Conservation (phyloP, 176 grass and related monocot species). For the Themeda triandra region DNA sequence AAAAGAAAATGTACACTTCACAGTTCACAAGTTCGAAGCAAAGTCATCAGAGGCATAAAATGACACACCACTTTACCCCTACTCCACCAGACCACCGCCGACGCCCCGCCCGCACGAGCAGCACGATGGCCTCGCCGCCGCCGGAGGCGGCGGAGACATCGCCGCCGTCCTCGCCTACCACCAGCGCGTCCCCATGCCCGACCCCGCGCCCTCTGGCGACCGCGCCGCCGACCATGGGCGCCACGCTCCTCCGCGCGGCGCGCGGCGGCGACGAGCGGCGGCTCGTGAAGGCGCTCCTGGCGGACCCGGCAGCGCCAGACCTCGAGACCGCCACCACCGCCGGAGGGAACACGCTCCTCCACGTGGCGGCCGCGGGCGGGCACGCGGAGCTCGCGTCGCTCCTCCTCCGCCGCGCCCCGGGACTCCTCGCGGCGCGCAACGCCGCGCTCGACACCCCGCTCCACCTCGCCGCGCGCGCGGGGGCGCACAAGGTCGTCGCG, state of each 20-base stretch:
- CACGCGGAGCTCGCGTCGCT: conserved; percentile 30
- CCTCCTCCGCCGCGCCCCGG: conserved; percentile 44
- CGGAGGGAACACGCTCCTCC: conserved; percentile 45
- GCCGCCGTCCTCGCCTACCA: conserved; percentile 34
- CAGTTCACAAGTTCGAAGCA: background rate
- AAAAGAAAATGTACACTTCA: background rate
- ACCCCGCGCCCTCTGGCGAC: conserved; percentile 3
- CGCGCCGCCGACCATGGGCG: conserved; percentile 28
- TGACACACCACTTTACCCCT: background rate
- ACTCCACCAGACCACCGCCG: background rate
- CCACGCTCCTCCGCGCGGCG: conserved; percentile 37
- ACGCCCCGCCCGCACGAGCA: background rate
- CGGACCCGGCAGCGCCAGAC: conserved; percentile 38
- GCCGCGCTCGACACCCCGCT: conserved; percentile 52
- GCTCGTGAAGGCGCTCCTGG: conserved; percentile 58
- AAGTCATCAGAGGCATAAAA: background rate
- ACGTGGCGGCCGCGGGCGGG: conserved; percentile 21
- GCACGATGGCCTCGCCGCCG: conserved; percentile 22
- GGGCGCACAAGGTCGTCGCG: conserved; percentile 33
- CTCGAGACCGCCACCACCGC: conserved; percentile 32
- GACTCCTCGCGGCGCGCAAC: conserved; percentile 45
- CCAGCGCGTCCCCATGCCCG: conserved; percentile 23
- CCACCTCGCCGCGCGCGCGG: conserved; percentile 44
- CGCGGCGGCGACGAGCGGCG: conserved; percentile 43
- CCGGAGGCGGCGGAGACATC: conserved; percentile 28